A percentile compares a stretch with the other conserved stretches of the same genome.
These are phyloP conservation scores for Aspergillus haitiensis DNA, from an alignment of 495 filamentous ascomycete species.

Conservation along the genomic window DNA sequence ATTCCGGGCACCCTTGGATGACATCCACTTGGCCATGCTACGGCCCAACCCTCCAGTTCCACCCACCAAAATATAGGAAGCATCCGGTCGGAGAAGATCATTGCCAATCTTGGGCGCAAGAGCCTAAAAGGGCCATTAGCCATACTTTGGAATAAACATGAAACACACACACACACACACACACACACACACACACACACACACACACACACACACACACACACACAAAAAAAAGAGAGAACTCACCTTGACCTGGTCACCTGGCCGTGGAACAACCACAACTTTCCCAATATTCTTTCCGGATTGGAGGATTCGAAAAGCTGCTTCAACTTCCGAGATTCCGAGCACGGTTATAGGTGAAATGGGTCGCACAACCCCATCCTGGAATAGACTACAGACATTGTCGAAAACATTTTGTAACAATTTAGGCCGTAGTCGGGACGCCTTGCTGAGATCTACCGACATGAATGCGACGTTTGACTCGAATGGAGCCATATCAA, in stretches of 20 bases:
- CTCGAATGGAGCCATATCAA: constrained; percentile 1
- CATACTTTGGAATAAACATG: too few relatives aligned
- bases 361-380: not conserved
- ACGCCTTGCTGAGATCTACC: not conserved
- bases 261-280: not conserved
- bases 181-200: too few relatives aligned
- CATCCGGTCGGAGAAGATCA: constrained; percentile 18
- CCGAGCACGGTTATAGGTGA: not conserved
- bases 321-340: not conserved
- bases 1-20: constrained; percentile 51
- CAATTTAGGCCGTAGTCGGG: not conserved
- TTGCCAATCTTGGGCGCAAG: not conserved
- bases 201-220: too few relatives aligned
- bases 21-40: constrained; percentile 55
- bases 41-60: constrained; percentile 42
- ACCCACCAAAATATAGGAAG: constrained; percentile 40
- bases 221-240: not conserved
- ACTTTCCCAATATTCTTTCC: not conserved
- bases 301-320: not conserved
- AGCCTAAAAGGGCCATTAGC: not conserved
- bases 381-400: not conserved
- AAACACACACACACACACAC: too few relatives aligned
- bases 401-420: not conserved
- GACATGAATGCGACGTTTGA: not conserved
- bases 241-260: not conserved